Percentiles rank a stretch among this genome's conserved stretches.
phyloP scores from a whole-genome alignment of 192 early-diverging fungal species.

The Neocallimastix lanati region DNA sequence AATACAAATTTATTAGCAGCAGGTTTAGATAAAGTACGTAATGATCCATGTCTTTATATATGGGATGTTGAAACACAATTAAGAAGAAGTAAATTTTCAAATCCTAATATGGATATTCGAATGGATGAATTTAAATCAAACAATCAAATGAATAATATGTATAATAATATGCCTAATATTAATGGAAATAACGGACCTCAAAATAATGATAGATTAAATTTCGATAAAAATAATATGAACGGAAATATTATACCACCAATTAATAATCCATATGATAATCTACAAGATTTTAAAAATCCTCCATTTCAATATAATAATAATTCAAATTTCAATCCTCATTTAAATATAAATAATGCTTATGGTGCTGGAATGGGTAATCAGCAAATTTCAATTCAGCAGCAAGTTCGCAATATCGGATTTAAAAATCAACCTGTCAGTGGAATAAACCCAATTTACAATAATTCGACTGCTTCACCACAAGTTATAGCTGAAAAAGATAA shows the following conservation, averaged over 20 bases:
- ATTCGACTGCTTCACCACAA: background rate
- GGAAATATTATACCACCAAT: background rate
- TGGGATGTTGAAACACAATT: conserved; percentile 50
- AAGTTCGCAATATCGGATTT: background rate
- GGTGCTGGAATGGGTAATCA: background rate
- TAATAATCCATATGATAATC: background rate
- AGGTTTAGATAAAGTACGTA: conserved; percentile 56
- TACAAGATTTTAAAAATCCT: background rate
- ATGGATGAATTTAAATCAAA: background rate
- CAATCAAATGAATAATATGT: background rate
- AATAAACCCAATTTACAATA: background rate
- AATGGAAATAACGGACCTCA: conserved; percentile 4
- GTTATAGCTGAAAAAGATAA: background rate
- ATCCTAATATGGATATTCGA: conserved; percentile 3
- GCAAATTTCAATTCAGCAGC: background rate
- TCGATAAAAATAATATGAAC: background rate
- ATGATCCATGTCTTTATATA: conserved; percentile 48
- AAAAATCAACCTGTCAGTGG: background rate
- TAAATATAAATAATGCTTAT: background rate
- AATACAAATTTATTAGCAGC: conserved; percentile 36
- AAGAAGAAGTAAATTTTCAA: background rate
- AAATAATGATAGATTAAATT: background rate
- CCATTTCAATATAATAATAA: background rate
- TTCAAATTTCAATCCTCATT: background rate
- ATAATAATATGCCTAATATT: conserved; percentile 2